These are phyloP conservation scores for Epichloe sibirici DNA, from an alignment of 2,329 filamentous ascomycete species.

Conservation along the genomic window DNA sequence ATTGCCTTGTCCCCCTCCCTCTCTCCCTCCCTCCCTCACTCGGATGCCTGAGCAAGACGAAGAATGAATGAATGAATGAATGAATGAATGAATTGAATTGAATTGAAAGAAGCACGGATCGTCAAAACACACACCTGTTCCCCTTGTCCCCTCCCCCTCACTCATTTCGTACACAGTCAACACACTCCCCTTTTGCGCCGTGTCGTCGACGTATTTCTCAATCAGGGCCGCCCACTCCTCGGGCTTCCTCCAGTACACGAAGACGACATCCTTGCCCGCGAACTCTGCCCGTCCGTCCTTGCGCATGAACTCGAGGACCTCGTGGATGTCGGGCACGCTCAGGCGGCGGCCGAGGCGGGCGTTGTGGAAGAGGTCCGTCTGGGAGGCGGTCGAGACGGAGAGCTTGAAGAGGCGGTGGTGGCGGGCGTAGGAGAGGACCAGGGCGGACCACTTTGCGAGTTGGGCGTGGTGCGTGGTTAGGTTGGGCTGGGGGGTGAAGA, in stretches of 20 bases:
- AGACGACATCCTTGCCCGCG: slow-evolving; percentile 44
- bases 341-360: slow-evolving; percentile 39
- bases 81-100: no score
- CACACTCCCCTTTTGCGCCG: slow-evolving; percentile 78
- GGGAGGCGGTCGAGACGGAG: slow-evolving; percentile 45
- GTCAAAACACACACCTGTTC: slow-evolving; percentile 39
- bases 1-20: no score
- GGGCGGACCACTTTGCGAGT: slow-evolving; percentile 71
- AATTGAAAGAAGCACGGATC: no score
- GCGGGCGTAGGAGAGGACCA: slow-evolving; percentile 75
- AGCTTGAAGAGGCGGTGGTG: slow-evolving; percentile 68
- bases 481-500: slow-evolving; percentile 75
- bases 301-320: slow-evolving; percentile 48
- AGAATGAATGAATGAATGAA: no score
- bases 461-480: slow-evolving; percentile 61
- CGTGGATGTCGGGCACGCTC: slow-evolving; percentile 36
- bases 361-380: slow-evolving; percentile 46
- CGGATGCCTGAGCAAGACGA: not conserved
- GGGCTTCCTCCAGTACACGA: slow-evolving; percentile 74
- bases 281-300: slow-evolving; percentile 55
- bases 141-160: slow-evolving; percentile 66
- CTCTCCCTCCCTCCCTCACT: not conserved
- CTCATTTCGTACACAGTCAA: slow-evolving; percentile 86
- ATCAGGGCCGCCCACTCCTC: slow-evolving; percentile 83
- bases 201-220: slow-evolving; percentile 73